phyloP scores from a whole-genome alignment of 139 green algal genomes.

The Chlamydomonas sp. region DNA sequence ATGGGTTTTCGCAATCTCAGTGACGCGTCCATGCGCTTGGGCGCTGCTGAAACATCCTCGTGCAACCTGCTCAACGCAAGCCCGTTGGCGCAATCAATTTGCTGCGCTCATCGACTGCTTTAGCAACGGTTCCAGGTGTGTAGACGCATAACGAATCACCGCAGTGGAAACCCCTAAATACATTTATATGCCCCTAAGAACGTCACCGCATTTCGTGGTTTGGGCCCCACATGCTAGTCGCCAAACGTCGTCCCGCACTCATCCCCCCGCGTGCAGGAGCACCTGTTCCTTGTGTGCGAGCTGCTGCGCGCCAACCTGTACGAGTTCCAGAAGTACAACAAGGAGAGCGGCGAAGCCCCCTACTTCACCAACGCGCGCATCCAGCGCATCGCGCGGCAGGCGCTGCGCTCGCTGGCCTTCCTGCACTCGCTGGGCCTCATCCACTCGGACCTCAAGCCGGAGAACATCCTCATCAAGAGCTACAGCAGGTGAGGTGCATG shows the following conservation, averaged over 20 bases:
- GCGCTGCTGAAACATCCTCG: too few relatives aligned
- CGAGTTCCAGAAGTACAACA: conserved; percentile 97
- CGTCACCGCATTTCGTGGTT: too few relatives aligned
- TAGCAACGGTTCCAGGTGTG: too few relatives aligned
- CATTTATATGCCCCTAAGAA: too few relatives aligned
- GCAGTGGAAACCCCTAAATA: too few relatives aligned
- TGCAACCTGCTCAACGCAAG: too few relatives aligned
- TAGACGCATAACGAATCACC: too few relatives aligned
- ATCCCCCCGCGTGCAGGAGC: conserved; percentile 74
- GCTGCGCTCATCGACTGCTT: not conserved
- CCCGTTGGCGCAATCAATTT: not conserved
- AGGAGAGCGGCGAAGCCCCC: conserved; percentile 75
- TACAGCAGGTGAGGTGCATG: conserved; percentile 73
- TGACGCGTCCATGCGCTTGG: not conserved
- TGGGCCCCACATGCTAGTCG: too few relatives aligned
- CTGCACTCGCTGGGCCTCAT: conserved; percentile 93
- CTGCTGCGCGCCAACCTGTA: conserved; percentile 98
- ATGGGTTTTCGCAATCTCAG: not conserved
- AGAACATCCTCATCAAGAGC: conserved; percentile 97
- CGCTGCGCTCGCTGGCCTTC: conserved; percentile 81
- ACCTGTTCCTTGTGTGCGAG: conserved; percentile 97
- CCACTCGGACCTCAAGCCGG: conserved; percentile 97
- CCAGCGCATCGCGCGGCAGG: conserved; percentile 88
- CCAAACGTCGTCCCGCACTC: too few relatives aligned
- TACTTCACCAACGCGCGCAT: conserved; percentile 95